Base-by-base conservation (phyloP, 352 stramenopile species). In the Phytophthora ramorum region DNA sequence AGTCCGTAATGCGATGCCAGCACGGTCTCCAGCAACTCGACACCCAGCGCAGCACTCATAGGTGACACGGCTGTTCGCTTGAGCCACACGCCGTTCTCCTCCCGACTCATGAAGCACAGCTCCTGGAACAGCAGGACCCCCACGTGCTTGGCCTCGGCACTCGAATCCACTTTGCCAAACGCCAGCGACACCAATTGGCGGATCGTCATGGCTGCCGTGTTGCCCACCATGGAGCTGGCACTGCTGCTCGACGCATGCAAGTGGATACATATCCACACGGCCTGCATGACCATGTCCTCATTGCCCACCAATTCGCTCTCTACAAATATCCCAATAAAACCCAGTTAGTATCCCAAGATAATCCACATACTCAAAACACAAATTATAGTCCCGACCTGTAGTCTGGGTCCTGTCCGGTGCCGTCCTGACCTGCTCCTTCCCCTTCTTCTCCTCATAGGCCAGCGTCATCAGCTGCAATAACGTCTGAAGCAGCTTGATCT, bases 401-500 rank as follows among this genome's bases (percentile, higher is more conserved):
- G 47, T 44, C 16, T 44, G 14, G 16, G 37, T 44, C 35, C 62
- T 47, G 37, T 45, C 49, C 52, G 57, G 55, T 9, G 45, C 16
- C 30, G 47, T 51, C 38, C 48, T 49, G 55, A 46, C 28, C 62
- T 46, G 38, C 4, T 44, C 38, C 22, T 51, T n/a, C 5, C 53
- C 51, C 19, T 50, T 75, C 52, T 79, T 85, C 30, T 90, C 86
- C 43, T 93, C 79, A 30, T 87, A 95, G 1, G 79, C 85, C 34
- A 95, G 72, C 61, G 89, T 96, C 50, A 96, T 83, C 7, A 97
- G 67, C 62, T 96, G 88, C 60, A 96, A 60, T 30, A 97, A 72
- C 24, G 90, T 97, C 75, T 97, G 90, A 47, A 97, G 68, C 53
- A 96, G 41, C 74, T 97, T 97, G 44, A 96, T 78, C 61, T 97